phyloP scores from a whole-genome alignment of 805 yeast genomes.

The Myxozyma melibiosi region DNA sequence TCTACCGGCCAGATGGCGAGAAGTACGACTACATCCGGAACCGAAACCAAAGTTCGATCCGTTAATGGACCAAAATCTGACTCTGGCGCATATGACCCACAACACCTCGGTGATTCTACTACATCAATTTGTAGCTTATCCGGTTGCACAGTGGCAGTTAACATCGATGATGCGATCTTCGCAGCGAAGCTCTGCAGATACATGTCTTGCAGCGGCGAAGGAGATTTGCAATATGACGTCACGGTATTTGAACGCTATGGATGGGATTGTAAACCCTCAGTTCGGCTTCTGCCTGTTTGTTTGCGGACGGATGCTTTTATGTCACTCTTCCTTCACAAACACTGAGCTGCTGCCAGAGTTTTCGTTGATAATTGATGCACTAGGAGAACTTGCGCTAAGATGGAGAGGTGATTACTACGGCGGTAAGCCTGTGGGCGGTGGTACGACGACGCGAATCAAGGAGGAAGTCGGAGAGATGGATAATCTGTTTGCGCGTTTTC shows the following conservation, averaged over 20 bases:
- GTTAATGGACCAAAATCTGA: conserved; percentile 18
- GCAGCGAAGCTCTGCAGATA: conserved; percentile 11
- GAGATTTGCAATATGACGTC: conserved; percentile 16
- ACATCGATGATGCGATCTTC: conserved; percentile 10
- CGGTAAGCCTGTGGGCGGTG: background rate
- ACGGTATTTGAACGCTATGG: conserved; percentile 10
- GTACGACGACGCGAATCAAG: background rate
- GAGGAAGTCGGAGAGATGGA: conserved; percentile 3
- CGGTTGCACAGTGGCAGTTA: conserved; percentile 14
- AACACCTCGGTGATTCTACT: conserved; percentile 14
- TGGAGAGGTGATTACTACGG: conserved; percentile 14
- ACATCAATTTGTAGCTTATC: conserved; percentile 22
- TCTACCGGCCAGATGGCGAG: conserved; percentile 17
- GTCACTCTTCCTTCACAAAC: conserved; percentile 12
- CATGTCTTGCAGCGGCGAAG: conserved; percentile 12
- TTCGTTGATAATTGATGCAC: conserved; percentile 1
- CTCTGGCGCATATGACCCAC: conserved; percentile 21
- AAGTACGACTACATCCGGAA: conserved; percentile 3
- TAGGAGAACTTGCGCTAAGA: conserved; percentile 7
- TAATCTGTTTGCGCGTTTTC: conserved; percentile 13
- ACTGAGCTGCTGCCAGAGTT: conserved; percentile 11
- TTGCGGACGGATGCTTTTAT: conserved; percentile 13
- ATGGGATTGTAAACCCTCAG: conserved; percentile 13
- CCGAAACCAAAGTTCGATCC: conserved; percentile 9
- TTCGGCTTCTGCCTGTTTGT: conserved; percentile 24